phyloP scores from a whole-genome alignment of 2,329 filamentous ascomycete species.

The Paraphaeosphaeria minitans region DNA sequence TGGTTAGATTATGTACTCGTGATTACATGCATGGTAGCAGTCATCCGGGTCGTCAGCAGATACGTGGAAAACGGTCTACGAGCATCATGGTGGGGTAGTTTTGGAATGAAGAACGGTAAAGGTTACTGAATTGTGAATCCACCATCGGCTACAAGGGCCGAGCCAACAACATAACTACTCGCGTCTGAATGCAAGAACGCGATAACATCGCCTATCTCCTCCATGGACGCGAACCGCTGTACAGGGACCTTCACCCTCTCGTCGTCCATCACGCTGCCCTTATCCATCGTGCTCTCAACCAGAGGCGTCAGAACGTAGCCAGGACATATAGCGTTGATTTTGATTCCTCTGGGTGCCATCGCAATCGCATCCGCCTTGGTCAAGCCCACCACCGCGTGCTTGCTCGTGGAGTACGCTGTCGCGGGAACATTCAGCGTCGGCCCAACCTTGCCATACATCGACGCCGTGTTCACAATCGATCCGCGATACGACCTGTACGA shows the following conservation, averaged over 20 bases:
- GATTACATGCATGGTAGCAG: neutral
- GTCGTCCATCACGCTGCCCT: constrained; percentile 38
- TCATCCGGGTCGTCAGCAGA: neutral
- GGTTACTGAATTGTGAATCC: constrained; percentile 34
- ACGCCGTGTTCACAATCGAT: constrained; percentile 61
- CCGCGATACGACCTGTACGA: constrained; percentile 51
- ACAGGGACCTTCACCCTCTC: constrained; percentile 52
- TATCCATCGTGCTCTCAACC: constrained; percentile 27
- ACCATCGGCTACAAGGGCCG: constrained; percentile 70
- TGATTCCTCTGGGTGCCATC: constrained; percentile 58
- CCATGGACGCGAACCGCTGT: constrained; percentile 58
- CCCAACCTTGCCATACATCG: constrained; percentile 57
- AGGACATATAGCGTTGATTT: constrained; percentile 67
- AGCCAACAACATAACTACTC: constrained; percentile 72
- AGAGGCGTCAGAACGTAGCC: constrained; percentile 55
- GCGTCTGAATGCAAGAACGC: constrained; percentile 74
- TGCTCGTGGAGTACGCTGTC: constrained; percentile 58
- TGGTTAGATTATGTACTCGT: neutral
- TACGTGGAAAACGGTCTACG: neutral
- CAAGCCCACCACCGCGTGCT: constrained; percentile 61
- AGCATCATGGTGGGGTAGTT: neutral
- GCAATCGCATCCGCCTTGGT: constrained; percentile 60
- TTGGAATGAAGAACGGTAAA: neutral
- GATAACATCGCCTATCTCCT: constrained; percentile 73
- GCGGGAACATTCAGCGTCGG: constrained; percentile 42